phyloP scores from a whole-genome alignment of 352 stramenopile genomes.

The Thalassiosira livingstoniorum region DNA sequence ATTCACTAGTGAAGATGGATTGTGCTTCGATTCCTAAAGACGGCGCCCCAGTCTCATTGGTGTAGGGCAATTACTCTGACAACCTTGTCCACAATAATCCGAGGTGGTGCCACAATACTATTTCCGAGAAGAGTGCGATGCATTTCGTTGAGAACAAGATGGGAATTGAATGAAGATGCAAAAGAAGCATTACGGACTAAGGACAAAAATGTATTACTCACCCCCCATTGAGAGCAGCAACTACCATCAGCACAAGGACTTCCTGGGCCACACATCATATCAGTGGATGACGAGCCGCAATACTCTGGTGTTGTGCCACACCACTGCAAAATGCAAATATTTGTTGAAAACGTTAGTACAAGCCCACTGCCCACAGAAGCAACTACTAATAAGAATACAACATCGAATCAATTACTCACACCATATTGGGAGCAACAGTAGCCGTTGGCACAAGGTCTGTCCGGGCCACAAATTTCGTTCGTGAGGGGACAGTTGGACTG shows the following conservation, averaged over 20 bases:
- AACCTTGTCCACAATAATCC: conserved; percentile 4
- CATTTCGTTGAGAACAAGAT: background rate
- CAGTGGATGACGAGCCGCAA: background rate
- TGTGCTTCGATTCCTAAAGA: too few relatives aligned
- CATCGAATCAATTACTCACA: background rate
- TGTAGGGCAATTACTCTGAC: conserved; percentile 14
- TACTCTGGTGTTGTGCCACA: conserved; percentile 8
- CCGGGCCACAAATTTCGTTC: background rate
- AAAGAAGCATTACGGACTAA: background rate
- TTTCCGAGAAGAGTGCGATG: background rate
- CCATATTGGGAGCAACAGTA: conserved; percentile 6
- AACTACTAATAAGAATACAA: background rate
- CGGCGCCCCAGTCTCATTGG: too few relatives aligned
- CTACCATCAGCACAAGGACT: background rate
- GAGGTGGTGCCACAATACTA: conserved; percentile 3
- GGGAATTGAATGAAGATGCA: background rate
- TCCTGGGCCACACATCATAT: background rate
- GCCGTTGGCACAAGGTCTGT: background rate
- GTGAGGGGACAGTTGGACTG: background rate
- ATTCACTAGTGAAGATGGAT: too few relatives aligned
- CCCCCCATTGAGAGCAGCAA: background rate
- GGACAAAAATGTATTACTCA: background rate
- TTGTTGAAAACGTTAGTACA: background rate
- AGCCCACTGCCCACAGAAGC: background rate
- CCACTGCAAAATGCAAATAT: background rate